phyloP scores from a whole-genome alignment of 768 basidiomycete genomes.

The Tylopilus plumbeoviolaceoides region DNA sequence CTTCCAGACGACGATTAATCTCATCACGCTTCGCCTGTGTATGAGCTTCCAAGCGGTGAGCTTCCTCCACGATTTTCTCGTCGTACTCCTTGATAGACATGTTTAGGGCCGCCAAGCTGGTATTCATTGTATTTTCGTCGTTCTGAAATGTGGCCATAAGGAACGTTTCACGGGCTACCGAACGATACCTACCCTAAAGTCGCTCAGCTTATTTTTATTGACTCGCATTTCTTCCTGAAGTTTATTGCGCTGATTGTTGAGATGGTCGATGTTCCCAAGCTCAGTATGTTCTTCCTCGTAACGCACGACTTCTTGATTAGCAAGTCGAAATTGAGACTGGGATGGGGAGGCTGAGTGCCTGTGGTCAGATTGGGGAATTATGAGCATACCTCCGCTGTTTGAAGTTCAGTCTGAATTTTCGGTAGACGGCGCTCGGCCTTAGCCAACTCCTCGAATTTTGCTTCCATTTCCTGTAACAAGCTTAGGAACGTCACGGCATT shows the following conservation, averaged over 20 bases:
- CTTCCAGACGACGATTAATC: slow-evolving; percentile 46
- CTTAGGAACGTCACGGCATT: neutral
- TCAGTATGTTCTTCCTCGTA: slow-evolving; percentile 38
- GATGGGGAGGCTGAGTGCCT: neutral
- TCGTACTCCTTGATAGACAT: slow-evolving; percentile 35
- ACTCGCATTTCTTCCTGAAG: slow-evolving; percentile 39
- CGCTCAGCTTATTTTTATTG: slow-evolving; percentile 42
- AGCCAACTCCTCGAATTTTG: slow-evolving; percentile 39
- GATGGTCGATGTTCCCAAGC: slow-evolving; percentile 45
- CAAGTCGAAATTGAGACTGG: slow-evolving; percentile 33
- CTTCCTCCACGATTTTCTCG: slow-evolving; percentile 50
- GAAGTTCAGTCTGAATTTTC: slow-evolving; percentile 39
- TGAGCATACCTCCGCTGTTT: slow-evolving; percentile 35
- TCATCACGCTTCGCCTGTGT: slow-evolving; percentile 63
- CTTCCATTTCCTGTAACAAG: slow-evolving; percentile 39
- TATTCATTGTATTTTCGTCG: slow-evolving; percentile 49
- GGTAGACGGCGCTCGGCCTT: slow-evolving; percentile 35
- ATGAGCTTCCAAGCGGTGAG: slow-evolving; percentile 47
- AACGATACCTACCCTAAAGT: slow-evolving; percentile 40
- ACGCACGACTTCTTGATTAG: slow-evolving; percentile 34
- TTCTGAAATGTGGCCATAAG: slow-evolving; percentile 32
- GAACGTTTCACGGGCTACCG: neutral
- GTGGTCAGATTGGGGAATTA: slow-evolving; percentile 1
- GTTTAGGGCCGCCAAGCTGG: slow-evolving; percentile 33
- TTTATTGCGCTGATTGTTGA: slow-evolving; percentile 36